Evolutionary conservation across 1,284 basidiomycete genomes (phyloP).

Genomic region (Stereum hirsutum): DNA sequence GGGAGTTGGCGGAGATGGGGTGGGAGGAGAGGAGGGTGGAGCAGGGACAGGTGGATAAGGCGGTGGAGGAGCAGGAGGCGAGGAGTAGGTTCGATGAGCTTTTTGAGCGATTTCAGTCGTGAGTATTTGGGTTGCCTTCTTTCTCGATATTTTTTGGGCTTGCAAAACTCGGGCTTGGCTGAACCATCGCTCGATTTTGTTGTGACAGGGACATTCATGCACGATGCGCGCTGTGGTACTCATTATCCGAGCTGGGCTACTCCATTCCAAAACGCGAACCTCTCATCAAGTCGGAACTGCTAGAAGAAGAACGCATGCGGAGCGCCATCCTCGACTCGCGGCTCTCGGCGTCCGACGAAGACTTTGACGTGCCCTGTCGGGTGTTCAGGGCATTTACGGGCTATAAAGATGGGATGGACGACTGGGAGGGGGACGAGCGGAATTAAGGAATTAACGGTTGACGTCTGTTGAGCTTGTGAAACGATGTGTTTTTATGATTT

Average conservation of each 20-base stretch:
- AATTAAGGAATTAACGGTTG: no score
- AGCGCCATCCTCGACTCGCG: constrained; percentile 58
- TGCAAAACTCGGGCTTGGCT: no score
- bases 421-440: no score
- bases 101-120: constrained; percentile 54
- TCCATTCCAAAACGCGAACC: constrained; percentile 49
- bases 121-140: constrained; percentile 15
- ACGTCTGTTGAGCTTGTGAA: no score
- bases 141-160: constrained; percentile 5
- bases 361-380: constrained; percentile 47
- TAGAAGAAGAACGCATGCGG: constrained; percentile 58
- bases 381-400: constrained; percentile 54
- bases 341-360: constrained; percentile 41
- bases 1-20: constrained; percentile 43
- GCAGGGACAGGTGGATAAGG: no score
- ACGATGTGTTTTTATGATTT: no score
- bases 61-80: constrained; percentile 41
- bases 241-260: constrained; percentile 53
- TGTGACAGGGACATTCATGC: constrained; percentile 55
- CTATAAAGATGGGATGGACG: constrained; percentile 30
- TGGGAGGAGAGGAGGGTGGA: constrained; percentile 59
- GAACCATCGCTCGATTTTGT: no score
- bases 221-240: constrained; percentile 60
- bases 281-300: constrained; percentile 54
- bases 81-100: constrained; percentile 56